Conservation (phyloP, 1,284 basidiomycete genomes). For the Fomitiporia mediterranea region DNA sequence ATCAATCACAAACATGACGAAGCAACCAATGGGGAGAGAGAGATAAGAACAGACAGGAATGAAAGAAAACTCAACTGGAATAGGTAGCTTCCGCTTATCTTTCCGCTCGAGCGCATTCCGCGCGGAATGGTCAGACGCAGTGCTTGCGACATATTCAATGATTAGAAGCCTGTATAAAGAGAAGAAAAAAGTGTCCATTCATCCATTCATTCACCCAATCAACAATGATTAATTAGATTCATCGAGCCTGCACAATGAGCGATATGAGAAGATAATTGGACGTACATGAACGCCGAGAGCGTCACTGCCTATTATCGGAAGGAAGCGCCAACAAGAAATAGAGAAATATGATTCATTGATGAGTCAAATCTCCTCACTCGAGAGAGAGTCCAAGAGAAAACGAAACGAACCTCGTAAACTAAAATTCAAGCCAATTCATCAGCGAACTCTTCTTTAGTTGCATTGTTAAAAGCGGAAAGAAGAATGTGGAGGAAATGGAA, state of each 20-base stretch:
- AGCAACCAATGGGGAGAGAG: not conserved
- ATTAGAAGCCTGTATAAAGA: conserved; percentile 56
- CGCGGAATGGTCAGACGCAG: conserved; percentile 54
- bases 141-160: conserved; percentile 79
- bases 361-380: not conserved
- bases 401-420: conserved; percentile 35
- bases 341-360: conserved; percentile 22
- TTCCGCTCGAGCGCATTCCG: conserved; percentile 69
- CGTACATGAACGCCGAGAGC: conserved; percentile 73
- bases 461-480: not conserved
- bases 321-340: no score
- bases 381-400: conserved; percentile 6
- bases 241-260: conserved; percentile 28
- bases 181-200: not conserved
- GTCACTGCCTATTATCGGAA: conserved; percentile 63
- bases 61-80: conserved; percentile 49
- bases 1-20: no score
- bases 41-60: not conserved
- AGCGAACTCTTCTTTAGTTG: conserved; percentile 1
- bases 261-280: conserved; percentile 22
- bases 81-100: conserved; percentile 70
- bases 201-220: no score
- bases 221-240: no score
- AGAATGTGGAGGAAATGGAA: no score
- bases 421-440: conserved; percentile 2